Conservation (phyloP, 495 filamentous ascomycete species). For the Podospora bellae-mahoneyi region DNA sequence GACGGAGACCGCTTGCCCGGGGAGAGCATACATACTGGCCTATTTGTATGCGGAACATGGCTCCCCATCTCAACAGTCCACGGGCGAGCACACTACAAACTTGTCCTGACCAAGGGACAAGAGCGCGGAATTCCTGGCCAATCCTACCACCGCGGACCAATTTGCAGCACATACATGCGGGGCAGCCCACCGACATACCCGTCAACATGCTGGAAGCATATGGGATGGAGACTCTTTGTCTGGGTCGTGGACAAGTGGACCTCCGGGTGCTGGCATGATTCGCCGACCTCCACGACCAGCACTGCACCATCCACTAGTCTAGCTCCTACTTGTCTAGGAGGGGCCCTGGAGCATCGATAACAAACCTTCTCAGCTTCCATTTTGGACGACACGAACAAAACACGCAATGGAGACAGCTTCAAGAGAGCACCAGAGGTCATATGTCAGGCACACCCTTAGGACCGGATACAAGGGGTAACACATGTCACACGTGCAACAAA, state of each 20-base stretch:
- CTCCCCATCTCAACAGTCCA: neutral
- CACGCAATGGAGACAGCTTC: neutral
- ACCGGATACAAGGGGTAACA: neutral
- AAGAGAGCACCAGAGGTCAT: neutral
- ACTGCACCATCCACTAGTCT: slow-evolving; percentile 22
- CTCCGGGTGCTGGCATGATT: slow-evolving; percentile 33
- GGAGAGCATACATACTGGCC: neutral
- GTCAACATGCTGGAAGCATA: neutral
- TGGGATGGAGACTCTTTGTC: neutral
- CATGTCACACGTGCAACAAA: slow-evolving; percentile 33
- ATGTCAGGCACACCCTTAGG: neutral
- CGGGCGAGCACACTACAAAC: neutral
- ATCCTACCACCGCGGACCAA: neutral
- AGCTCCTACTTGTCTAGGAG: slow-evolving; percentile 12
- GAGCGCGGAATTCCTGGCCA: neutral
- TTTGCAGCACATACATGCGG: neutral
- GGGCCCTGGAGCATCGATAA: slow-evolving; percentile 14
- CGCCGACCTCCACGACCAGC: slow-evolving; percentile 20
- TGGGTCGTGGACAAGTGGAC: slow-evolving; percentile 15
- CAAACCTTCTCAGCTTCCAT: neutral
- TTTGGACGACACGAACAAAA: slow-evolving; percentile 1
- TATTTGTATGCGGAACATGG: neutral
- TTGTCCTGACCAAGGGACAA: neutral
- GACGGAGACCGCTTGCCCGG: neutral
- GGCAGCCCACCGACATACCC: neutral